Conservation (phyloP, 2,329 filamentous ascomycete genomes). For the Albophoma yamanashiensis region DNA sequence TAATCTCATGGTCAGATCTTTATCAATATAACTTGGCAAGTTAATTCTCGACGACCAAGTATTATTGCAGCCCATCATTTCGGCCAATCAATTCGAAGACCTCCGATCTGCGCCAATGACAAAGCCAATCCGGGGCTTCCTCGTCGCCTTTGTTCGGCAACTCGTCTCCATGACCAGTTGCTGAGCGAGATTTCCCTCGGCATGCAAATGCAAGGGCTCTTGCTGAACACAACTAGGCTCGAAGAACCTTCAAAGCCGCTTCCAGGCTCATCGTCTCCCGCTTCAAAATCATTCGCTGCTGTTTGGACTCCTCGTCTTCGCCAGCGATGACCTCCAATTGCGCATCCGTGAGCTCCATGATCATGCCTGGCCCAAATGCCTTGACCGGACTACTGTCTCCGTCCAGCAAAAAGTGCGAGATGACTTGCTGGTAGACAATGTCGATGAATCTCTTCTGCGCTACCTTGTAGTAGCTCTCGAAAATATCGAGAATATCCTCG, state of each 20-base stretch:
- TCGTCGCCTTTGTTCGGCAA: neutral
- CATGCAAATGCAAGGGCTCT: neutral
- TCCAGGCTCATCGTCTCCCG: slow-evolving; percentile 35
- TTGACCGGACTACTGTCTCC: slow-evolving; percentile 38
- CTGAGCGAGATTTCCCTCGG: neutral
- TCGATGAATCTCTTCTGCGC: slow-evolving; percentile 53
- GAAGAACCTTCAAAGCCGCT: slow-evolving; percentile 17
- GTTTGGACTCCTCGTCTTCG: slow-evolving; percentile 35
- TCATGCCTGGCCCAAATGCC: slow-evolving; percentile 39
- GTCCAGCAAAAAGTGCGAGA: slow-evolving; percentile 41
- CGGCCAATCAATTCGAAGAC: neutral
- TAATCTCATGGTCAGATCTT: too few species aligned
- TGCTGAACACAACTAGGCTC: neutral
- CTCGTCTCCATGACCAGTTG: neutral
- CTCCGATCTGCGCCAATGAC: neutral
- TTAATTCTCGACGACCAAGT: neutral
- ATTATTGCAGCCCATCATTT: neutral
- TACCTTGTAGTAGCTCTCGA: slow-evolving; percentile 52
- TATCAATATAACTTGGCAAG: neutral
- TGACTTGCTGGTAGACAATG: slow-evolving; percentile 46
- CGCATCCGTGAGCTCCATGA: slow-evolving; percentile 33
- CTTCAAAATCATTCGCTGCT: slow-evolving; percentile 29
- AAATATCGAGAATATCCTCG: slow-evolving; percentile 48
- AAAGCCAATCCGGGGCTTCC: neutral
- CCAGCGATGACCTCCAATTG: slow-evolving; percentile 47